Base-by-base conservation (phyloP, 108 stramenopile genomes). In the Nitzschia sp. region DNA sequence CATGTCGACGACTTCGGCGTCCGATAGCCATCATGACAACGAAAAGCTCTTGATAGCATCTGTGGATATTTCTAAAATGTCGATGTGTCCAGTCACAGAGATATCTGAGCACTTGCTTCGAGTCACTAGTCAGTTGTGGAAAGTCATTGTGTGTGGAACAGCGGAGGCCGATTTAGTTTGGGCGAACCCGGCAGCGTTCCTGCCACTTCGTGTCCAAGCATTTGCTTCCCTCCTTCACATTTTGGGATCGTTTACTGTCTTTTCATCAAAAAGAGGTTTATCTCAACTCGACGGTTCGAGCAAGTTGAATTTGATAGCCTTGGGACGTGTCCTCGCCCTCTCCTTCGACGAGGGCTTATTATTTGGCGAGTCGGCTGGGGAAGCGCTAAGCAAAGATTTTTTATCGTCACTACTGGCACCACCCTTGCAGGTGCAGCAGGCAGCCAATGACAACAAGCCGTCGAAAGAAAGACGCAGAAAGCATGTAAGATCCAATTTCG, bases 171-270 rank as follows among this genome's bases (percentile, higher is more conserved):
- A 80, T 25, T 64, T 94, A 15, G 65, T 75, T 36, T 94, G 89
- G 90, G 86, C 93, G 36, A 89, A 91, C 64, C 94, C 94, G 21
- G 81, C 85, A 19, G 74, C 87, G 13, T 36, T 77, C 19, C 75
- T 91, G 15, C 84, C 91, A 45, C 75, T 95, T 13, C 80, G 94
- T 28, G 63, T 92, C 9, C 88, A 95, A 63, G 80, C 91, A 11
- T 95, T 95, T 66, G 89, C 89, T 13, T 71, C 87, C 29, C 66
- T 95, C 25, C 66, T 91, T 6, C 84, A 86, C 16, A 56, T 81
- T 41, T 50, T 94, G 28, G 85, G 79, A 54, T 83, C 84, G n/a
- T 84, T 73, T 2, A 80, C 87, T 15, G 45, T 77, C 21, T 81
- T 77, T 59, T 75, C 88, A 58, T 75, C 86, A 1, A 90, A 87